Conservation (phyloP, 495 filamentous ascomycete species). For the Aspergillus hancockii region DNA sequence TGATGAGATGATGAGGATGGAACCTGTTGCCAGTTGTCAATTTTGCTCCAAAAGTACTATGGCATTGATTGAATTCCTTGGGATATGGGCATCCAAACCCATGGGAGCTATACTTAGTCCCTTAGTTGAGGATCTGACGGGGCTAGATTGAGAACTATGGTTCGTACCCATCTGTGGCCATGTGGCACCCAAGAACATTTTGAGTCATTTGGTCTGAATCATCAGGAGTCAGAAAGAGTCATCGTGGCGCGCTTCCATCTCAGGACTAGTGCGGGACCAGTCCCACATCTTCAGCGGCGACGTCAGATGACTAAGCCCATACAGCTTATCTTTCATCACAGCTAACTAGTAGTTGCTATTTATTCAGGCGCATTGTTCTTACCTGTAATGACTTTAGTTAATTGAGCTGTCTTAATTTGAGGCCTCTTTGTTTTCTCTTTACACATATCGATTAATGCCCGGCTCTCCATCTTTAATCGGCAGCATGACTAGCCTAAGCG, state of each 20-base stretch:
- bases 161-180: neutral
- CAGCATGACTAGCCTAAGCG: slow-evolving; percentile 18
- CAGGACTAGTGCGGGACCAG: neutral
- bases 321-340: neutral
- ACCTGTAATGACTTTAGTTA: neutral
- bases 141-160: no score
- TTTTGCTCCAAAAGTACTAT: no score
- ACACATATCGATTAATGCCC: neutral
- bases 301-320: neutral
- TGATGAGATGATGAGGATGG: no score
- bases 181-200: neutral
- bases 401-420: neutral
- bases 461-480: neutral
- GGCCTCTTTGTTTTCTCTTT: neutral
- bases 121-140: no score
- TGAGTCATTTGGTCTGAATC: slow-evolving; percentile 7
- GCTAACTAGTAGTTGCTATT: neutral
- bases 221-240: slow-evolving; percentile 20
- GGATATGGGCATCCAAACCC: neutral
- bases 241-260: neutral
- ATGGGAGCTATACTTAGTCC: neutral
- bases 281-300: neutral
- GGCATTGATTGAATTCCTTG: neutral
- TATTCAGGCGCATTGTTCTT: neutral
- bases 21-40: no score